Evolutionary conservation across 768 basidiomycete genomes (phyloP).

Genomic region (Boletus vermiculosoides): DNA sequence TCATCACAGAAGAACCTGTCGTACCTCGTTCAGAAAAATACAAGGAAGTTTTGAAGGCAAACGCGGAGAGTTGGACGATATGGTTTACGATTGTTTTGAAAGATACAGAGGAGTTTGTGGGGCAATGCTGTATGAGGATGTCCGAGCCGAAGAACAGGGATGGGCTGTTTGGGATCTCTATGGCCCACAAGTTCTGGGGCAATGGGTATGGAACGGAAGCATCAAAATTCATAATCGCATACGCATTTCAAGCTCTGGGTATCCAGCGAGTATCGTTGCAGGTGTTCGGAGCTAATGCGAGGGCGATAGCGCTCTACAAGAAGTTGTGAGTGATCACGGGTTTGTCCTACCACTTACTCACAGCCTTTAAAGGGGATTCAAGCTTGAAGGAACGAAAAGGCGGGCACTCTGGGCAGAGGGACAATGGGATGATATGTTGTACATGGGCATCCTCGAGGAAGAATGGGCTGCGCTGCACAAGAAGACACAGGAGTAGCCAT

Average conservation of each 20-base stretch:
- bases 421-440: conserved; percentile 33
- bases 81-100: conserved; percentile 13
- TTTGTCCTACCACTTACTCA: not conserved
- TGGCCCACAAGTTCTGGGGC: conserved; percentile 28
- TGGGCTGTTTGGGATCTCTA: conserved; percentile 23
- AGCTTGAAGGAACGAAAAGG: conserved; percentile 33
- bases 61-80: conserved; percentile 3
- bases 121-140: conserved; percentile 14
- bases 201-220: conserved; percentile 38
- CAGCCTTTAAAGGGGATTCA: conserved; percentile 29
- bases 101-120: conserved; percentile 4
- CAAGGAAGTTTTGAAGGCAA: conserved; percentile 3
- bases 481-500: not conserved
- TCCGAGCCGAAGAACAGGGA: conserved; percentile 26
- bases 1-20: conserved; percentile 4
- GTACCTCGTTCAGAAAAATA: conserved; percentile 4
- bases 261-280: conserved; percentile 32
- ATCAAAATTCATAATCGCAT: conserved; percentile 33
- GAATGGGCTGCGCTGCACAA: conserved; percentile 17
- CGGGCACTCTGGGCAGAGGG: conserved; percentile 32
- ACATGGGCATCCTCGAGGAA: conserved; percentile 22
- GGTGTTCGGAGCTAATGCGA: conserved; percentile 19
- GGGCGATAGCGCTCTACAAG: conserved; percentile 27
- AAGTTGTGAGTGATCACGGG: conserved; percentile 26
- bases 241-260: conserved; percentile 29